Evolutionary conservation across 805 yeast species (phyloP), one percentile per base, ranked within the genome.

Genomic region (Ogataea nitratoaversa): DNA sequence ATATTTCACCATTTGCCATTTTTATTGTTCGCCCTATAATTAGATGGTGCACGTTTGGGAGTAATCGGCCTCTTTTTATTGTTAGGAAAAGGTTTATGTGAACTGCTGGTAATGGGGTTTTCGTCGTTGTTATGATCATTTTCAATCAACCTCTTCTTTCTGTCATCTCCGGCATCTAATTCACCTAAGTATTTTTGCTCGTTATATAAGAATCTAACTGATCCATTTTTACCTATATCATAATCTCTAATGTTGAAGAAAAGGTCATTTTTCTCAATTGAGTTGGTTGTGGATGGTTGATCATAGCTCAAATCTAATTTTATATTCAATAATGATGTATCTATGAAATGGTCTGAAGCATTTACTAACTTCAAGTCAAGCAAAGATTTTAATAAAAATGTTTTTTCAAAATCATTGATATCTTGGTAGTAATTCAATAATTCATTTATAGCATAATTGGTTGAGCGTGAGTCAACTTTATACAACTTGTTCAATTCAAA

Each of bases 121-220:
- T n/a, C n/a, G n/a, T 34, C 24, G 25, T 36, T 24, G 27, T 36
- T 24, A 30, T 30, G 25, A 38, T 34, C 27, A 29, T 30, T 22
- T 29, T 40, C 38, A 30, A 37, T 22, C 19, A 25, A 30, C 39
- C 32, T 34, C 18, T 32, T 30, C 30, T 36, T 36, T 22, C 41
- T 42, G 29, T 47, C 45, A 18, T 23, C 38, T 17, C 47, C 41
- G 16, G 44, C 41, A 18, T 41, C 40, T 14, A 56, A 44, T 32
- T 63, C 66, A n/a, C 59, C 47, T 8, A 49, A 20, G 34, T 50
- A 61, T 32, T 44, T 48, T 23, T 48, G 40, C 38, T 54, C 57
- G 46, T 52, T 57, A 45, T 62, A 63, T 42, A 62, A 37, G 40
- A 63, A 63, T 32, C 67, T 50, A 9, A 63, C 36, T 19, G 63